These are phyloP conservation scores for Medakamo hakoo DNA, from an alignment of 139 green algal genomes.

Conservation along the genomic window DNA sequence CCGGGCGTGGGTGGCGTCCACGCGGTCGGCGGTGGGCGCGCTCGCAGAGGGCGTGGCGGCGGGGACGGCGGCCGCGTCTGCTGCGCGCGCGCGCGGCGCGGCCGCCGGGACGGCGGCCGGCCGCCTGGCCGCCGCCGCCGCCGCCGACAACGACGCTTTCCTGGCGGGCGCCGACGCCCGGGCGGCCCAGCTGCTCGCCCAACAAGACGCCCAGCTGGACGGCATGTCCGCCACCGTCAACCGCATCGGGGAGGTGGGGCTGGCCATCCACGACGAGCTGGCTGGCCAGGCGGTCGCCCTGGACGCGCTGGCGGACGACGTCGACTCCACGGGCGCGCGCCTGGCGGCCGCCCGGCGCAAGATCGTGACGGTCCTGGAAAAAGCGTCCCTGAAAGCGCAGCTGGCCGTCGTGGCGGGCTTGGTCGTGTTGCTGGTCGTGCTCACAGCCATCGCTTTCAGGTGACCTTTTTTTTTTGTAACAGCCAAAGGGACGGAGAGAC, in stretches of 20 bases:
- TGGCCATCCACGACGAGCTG: neutral
- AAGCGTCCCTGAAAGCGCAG: neutral
- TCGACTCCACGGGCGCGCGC: neutral
- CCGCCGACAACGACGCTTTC: neutral
- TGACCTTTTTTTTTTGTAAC: neutral
- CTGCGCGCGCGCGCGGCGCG: too few species aligned
- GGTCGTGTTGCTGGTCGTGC: neutral
- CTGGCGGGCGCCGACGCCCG: neutral
- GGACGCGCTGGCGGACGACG: neutral
- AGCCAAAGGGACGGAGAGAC: too few species aligned
- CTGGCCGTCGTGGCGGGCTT: neutral
- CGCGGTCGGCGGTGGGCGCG: too few species aligned
- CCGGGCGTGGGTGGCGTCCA: neutral
- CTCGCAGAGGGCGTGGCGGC: too few species aligned
- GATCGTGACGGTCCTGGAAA: neutral
- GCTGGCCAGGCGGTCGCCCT: neutral
- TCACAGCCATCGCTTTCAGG: neutral
- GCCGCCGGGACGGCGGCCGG: too few species aligned
- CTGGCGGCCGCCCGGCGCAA: neutral
- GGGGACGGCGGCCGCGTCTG: too few species aligned
- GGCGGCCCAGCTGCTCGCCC: neutral
- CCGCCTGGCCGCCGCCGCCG: too few species aligned
- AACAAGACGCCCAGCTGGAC: neutral
- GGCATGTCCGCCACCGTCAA: neutral
- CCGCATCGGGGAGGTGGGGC: neutral